A percentile compares a stretch with the other conserved stretches of the same genome.
Evolutionary conservation across 2,329 filamentous ascomycete species (phyloP).

Genomic region (Annulohypoxylon truncatum): DNA sequence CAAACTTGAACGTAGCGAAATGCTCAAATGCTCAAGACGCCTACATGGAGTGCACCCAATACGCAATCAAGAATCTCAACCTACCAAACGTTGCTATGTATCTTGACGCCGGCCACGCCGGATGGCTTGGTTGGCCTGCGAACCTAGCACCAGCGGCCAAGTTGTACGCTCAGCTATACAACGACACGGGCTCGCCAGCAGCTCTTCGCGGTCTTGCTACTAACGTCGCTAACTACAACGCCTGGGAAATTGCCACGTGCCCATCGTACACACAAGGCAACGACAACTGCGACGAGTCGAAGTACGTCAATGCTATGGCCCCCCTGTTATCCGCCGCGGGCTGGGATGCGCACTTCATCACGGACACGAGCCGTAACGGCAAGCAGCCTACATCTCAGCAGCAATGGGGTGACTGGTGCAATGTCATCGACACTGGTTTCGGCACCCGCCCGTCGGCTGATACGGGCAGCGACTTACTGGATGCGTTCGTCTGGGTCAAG

Average conservation of each 20-base stretch:
- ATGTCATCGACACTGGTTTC: constrained; percentile 67
- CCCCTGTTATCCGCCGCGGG: constrained; percentile 65
- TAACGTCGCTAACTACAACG: constrained; percentile 71
- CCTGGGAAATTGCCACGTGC: constrained; percentile 55
- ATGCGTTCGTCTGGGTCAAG: constrained; percentile 73
- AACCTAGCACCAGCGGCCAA: constrained; percentile 63
- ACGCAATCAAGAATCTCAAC: constrained; percentile 64
- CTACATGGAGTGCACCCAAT: constrained; percentile 62
- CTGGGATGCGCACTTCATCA: constrained; percentile 55
- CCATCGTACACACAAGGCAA: constrained; percentile 59
- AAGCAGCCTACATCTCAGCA: constrained; percentile 65
- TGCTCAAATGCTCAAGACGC: constrained; percentile 60
- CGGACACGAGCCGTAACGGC: constrained; percentile 48
- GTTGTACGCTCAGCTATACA: constrained; percentile 61
- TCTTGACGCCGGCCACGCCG: constrained; percentile 67
- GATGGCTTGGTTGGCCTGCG: constrained; percentile 69
- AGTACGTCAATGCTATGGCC: constrained; percentile 73
- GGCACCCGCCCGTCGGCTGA: constrained; percentile 65
- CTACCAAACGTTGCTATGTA: constrained; percentile 69
- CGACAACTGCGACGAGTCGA: constrained; percentile 63
- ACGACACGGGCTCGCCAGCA: constrained; percentile 60
- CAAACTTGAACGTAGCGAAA: constrained; percentile 64
- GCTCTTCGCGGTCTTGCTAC: constrained; percentile 66
- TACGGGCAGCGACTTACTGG: constrained; percentile 64
- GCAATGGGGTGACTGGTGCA: constrained; percentile 72